Evolutionary conservation across 768 basidiomycete genomes (phyloP).

Genomic region (Holtermanniella nyarrowii): DNA sequence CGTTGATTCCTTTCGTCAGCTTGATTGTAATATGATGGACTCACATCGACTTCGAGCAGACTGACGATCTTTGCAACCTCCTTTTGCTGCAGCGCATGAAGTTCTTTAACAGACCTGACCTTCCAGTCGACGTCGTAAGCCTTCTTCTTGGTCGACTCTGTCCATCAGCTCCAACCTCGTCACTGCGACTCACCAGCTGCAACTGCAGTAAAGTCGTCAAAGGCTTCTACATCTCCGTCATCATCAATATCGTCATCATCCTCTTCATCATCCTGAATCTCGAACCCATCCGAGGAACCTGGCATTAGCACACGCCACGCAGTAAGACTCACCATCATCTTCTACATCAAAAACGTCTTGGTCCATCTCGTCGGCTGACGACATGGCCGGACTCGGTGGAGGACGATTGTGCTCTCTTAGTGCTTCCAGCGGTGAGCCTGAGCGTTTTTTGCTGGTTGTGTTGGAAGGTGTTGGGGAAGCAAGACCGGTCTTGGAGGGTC

Average conservation of each 20-base stretch:
- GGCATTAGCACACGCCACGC: too few species aligned
- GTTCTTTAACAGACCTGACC: constrained; percentile 57
- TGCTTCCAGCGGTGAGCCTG: neutral
- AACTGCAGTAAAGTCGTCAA: constrained; percentile 32
- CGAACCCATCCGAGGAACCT: too few species aligned
- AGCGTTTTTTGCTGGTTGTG: neutral
- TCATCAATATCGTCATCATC: constrained; percentile 18
- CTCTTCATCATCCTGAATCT: constrained; percentile 12
- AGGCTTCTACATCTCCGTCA: constrained; percentile 39
- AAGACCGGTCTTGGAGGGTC: too few species aligned
- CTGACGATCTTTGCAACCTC: constrained; percentile 80
- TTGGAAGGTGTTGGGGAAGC: too few species aligned
- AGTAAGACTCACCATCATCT: constrained; percentile 18
- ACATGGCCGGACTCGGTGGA: constrained; percentile 16
- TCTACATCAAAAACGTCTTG: constrained; percentile 20
- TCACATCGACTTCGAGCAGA: constrained; percentile 79
- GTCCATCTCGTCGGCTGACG: constrained; percentile 23
- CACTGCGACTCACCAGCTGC: constrained; percentile 24
- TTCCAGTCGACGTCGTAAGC: constrained; percentile 76
- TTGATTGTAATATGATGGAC: constrained; percentile 37
- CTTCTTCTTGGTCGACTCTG: constrained; percentile 30
- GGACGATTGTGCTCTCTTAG: neutral
- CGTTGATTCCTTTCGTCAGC: constrained; percentile 48
- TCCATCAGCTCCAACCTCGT: neutral
- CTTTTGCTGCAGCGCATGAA: constrained; percentile 64